Conservation (phyloP, 2,329 filamentous ascomycete species). For the Ceratocystis ficicola region DNA sequence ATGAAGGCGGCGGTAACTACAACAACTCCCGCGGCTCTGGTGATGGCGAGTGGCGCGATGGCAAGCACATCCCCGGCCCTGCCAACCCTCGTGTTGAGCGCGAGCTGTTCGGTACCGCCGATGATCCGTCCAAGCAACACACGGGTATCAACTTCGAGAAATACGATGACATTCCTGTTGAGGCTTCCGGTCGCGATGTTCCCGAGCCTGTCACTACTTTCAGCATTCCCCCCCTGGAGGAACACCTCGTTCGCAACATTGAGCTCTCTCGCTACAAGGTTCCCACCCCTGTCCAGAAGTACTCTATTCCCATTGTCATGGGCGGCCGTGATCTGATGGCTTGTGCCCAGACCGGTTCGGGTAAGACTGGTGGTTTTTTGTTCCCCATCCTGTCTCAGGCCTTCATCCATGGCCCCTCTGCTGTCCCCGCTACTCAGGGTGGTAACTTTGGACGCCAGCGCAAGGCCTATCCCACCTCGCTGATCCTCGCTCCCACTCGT, state of each 20-base stretch:
- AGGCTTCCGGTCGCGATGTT: slow-evolving; percentile 86
- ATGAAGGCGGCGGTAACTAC: slow-evolving; percentile 30
- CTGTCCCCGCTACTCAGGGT: slow-evolving; percentile 48
- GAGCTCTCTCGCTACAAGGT: slow-evolving; percentile 87
- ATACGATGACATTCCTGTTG: slow-evolving; percentile 98
- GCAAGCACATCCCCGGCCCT: slow-evolving; percentile 88
- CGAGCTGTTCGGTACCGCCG: slow-evolving; percentile 81
- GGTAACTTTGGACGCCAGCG: slow-evolving; percentile 81
- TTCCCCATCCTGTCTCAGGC: slow-evolving; percentile 99
- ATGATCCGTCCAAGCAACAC: slow-evolving; percentile 89
- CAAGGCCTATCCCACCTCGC: slow-evolving; percentile 91
- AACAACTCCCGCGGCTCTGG: slow-evolving; percentile 59
- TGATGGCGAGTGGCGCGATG: slow-evolving; percentile 91
- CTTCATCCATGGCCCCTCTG: slow-evolving; percentile 75
- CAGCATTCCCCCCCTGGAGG: slow-evolving; percentile 87
- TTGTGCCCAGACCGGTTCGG: slow-evolving; percentile 98
- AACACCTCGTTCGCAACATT: slow-evolving; percentile 88
- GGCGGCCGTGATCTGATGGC: slow-evolving; percentile 96
- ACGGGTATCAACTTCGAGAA: slow-evolving; percentile 99
- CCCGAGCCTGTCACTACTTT: slow-evolving; percentile 85
- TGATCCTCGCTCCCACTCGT: slow-evolving; percentile 93
- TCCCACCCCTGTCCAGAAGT: slow-evolving; percentile 96
- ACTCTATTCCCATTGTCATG: slow-evolving; percentile 98
- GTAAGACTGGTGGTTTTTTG: slow-evolving; percentile 98
- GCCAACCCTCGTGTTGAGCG: slow-evolving; percentile 82